These are phyloP conservation scores for Wickerhamomyces bisporus DNA, from an alignment of 805 yeast genomes.

Conservation along the genomic window DNA sequence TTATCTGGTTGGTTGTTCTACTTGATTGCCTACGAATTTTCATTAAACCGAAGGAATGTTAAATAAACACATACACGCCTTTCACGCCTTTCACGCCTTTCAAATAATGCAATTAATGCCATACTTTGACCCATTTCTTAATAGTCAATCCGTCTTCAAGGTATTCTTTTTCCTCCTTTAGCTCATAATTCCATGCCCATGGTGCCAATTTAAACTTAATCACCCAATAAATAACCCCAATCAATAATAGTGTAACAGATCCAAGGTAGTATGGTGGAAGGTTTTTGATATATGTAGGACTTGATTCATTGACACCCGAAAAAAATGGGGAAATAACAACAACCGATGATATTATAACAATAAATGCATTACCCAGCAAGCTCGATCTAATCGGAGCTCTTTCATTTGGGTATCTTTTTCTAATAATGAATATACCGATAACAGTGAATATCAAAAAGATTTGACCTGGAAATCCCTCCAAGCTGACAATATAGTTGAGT, in stretches of 20 bases:
- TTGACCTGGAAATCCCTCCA: conserved; percentile 44
- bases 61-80: too few relatives aligned
- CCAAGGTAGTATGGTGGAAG: conserved; percentile 35
- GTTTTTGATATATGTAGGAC: conserved; percentile 2
- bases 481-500: conserved; percentile 37
- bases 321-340: conserved; percentile 44
- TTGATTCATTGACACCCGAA: conserved; percentile 23
- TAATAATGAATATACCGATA: conserved; percentile 50
- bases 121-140: conserved; percentile 48
- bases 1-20: too few relatives aligned
- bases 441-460: conserved; percentile 47
- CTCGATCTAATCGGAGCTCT: conserved; percentile 50
- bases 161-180: conserved; percentile 35
- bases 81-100: not conserved
- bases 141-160: conserved; percentile 55
- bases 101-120: conserved; percentile 1
- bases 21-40: too few relatives aligned
- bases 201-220: conserved; percentile 47
- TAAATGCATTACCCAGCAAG: conserved; percentile 40
- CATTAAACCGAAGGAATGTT: too few relatives aligned
- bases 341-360: conserved; percentile 41
- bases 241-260: conserved; percentile 35
- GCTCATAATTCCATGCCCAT: conserved; percentile 36
- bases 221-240: conserved; percentile 52
- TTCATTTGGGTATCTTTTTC: conserved; percentile 43